A percentile compares a stretch with the other conserved stretches of the same genome.
Conservation (phyloP, 805 yeast species). For the Suhomyces vadensis region DNA sequence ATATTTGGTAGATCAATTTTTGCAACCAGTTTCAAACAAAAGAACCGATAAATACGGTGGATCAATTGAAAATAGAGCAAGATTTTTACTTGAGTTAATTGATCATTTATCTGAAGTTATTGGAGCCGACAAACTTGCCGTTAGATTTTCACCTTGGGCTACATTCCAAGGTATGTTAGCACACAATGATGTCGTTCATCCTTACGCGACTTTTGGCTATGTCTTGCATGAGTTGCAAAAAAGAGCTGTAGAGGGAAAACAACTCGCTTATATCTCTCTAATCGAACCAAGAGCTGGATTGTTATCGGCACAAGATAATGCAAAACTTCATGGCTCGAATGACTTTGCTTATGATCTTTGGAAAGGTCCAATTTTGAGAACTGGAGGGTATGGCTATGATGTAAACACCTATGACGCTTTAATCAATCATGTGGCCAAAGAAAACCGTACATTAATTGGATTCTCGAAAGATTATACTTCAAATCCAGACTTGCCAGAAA, state of each 20-base stretch:
- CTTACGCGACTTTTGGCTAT: conserved; percentile 41
- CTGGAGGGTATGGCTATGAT: conserved; percentile 24
- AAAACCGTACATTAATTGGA: conserved; percentile 31
- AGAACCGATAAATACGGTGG: conserved; percentile 49
- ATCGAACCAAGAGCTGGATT: conserved; percentile 40
- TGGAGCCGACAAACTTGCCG: background rate
- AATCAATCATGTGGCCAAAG: conserved; percentile 9
- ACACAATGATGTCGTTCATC: conserved; percentile 22
- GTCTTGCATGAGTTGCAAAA: conserved; percentile 41
- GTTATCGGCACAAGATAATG: too few species aligned
- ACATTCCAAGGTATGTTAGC: conserved; percentile 35
- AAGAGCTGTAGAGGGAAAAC: conserved; percentile 22
- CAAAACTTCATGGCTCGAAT: background rate
- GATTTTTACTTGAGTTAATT: conserved; percentile 46
- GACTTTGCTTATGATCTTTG: conserved; percentile 28
- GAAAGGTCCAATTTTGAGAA: conserved; percentile 31
- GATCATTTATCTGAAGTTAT: conserved; percentile 23
- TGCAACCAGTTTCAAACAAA: conserved; percentile 33
- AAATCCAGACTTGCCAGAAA: conserved; percentile 56
- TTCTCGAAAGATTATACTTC: conserved; percentile 51
- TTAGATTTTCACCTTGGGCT: conserved; percentile 41
- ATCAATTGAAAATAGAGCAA: conserved; percentile 43
- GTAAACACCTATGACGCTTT: conserved; percentile 18
- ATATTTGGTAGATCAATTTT: conserved; percentile 40
- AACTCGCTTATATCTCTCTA: conserved; percentile 34